Base-by-base conservation (phyloP, 2,329 filamentous ascomycete species). In the Colletotrichum cuscutae region DNA sequence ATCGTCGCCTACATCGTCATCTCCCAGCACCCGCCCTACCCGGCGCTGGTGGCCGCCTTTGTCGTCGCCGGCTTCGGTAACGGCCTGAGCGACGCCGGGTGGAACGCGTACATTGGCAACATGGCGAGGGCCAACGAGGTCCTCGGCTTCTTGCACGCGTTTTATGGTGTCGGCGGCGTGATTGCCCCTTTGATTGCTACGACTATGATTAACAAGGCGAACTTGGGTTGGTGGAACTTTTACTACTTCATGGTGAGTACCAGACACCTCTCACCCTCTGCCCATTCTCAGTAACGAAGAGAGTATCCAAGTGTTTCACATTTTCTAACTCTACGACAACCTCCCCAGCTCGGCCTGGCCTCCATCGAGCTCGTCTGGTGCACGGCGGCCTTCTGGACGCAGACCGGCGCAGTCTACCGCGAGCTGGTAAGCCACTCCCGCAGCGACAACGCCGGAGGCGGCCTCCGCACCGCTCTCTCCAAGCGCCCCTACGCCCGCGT, bases 131-230 rank as follows among this genome's bases (percentile, higher is more conserved):
- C 92, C 1, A 94, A 94, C 76, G 90, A 94, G 78, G 80, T 94
- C 1, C 84, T 94, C 0, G 92, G 92, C 0, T 86, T 94, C 66
- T 81, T 95, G 28, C 92, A 94, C 76, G 91, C 88, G 0, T 89
- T 89, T 63, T 95, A 94, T 77, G 92, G 92, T 0, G 76, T 90
- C 0, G 93, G 93, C 0, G 93, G 91, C 0, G 90, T 92, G 0
- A 82, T 94, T 0, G 87, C 89, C n/a, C 93, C 93, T 0, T 79
- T 95, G 4, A 87, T 94, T 61, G 92, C 93, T 0, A 94, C 93
- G 0, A 88, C 87, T 0, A 89, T 95, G 86, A 89, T 95, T 49
- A 90, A 90, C 0, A 90, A 90, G 76, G 90, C 84, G 0, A 76
- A 84, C 6, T 75, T 92, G 63, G 85, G 85, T 0, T 95, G 93